Base-by-base conservation (phyloP, 306 rosid species). In the Quercus dentata region DNA sequence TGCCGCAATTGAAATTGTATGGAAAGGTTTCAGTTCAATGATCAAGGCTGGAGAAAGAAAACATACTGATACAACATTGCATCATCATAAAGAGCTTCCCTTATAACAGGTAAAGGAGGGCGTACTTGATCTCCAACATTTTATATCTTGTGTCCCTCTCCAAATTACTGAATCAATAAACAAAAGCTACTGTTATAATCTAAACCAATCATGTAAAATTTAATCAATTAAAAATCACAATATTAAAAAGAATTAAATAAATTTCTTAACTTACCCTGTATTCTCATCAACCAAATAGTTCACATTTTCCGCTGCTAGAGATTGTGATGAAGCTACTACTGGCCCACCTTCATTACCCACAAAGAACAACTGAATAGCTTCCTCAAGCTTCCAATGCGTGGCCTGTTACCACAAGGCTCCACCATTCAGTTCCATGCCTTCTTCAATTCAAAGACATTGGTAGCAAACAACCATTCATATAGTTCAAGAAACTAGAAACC, bases 61-160 rank as follows among this genome's bases (percentile, higher is more conserved):
- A 65, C 89, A 85, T 91, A 94, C 97, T 91, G 92, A 81, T 78
- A 91, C 25, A 88, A 58, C 74, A 91, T 75, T 14, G 88, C 77
- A 84, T 93, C 91, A 14, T 95, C 98, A 82, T 95, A 93, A 41
- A 95, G 99, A 54, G 95, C 93, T 79, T 93, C 99, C 87, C 99
- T 89, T 68, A 87, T 88, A 35, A 95, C 99, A 62, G 98, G 99
- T 72, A 93, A 81, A 19, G 99, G 99, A 74, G 99, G 82, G 69
- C 99, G 96, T 25, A 93, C 98, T 80, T 93, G 92, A 51, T 90
- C 97, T n/a, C 81, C 89, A 85, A 77, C 74, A 76, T 81, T 74
- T 73, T 83, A 80, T 75, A 79, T 23, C 71, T 79, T 25, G 56
- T 21, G 41, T 85, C 88, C 27, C 54, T 82, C 70, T 84, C 82